Conservation (phyloP, 2,329 filamentous ascomycete species). For the Alternaria ventricosa region DNA sequence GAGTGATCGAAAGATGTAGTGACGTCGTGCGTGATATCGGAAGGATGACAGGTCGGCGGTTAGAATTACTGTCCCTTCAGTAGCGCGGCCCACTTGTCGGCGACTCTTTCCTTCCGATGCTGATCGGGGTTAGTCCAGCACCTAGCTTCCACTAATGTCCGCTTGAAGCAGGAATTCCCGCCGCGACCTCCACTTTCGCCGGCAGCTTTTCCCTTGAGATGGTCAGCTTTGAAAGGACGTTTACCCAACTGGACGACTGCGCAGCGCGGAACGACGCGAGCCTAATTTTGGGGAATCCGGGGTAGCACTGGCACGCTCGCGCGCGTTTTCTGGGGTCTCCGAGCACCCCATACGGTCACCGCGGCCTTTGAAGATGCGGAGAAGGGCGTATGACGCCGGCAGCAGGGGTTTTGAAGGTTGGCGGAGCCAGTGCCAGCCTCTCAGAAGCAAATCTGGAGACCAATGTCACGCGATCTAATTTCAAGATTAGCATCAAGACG, state of each 20-base stretch:
- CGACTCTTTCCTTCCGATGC: constrained; percentile 1
- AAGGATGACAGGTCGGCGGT: constrained; percentile 1
- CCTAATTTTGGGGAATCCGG: constrained; percentile 27
- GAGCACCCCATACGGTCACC: constrained; percentile 10
- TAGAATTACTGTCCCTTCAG: background rate
- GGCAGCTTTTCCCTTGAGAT: constrained; percentile 7
- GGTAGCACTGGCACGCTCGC: constrained; percentile 13
- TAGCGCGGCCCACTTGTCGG: constrained; percentile 8
- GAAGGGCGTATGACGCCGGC: background rate
- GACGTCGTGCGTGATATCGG: background rate
- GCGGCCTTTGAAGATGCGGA: constrained; percentile 12
- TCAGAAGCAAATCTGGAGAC: constrained; percentile 1
- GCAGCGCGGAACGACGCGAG: constrained; percentile 30
- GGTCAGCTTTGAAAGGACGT: constrained; percentile 8
- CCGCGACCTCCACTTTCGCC: constrained; percentile 9
- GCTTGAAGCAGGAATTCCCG: constrained; percentile 13
- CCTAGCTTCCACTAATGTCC: background rate
- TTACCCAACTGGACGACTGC: constrained; percentile 11
- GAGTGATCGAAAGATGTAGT: background rate
- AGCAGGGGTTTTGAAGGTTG: background rate
- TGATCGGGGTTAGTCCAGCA: background rate
- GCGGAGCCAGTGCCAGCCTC: background rate
- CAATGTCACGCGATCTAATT: background rate
- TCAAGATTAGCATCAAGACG: background rate
- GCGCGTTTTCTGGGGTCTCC: constrained; percentile 16